Percentiles rank a stretch among this genome's conserved stretches.
Conservation (phyloP, 345 rosid genomes). For the Pseudoturritis turrita region DNA sequence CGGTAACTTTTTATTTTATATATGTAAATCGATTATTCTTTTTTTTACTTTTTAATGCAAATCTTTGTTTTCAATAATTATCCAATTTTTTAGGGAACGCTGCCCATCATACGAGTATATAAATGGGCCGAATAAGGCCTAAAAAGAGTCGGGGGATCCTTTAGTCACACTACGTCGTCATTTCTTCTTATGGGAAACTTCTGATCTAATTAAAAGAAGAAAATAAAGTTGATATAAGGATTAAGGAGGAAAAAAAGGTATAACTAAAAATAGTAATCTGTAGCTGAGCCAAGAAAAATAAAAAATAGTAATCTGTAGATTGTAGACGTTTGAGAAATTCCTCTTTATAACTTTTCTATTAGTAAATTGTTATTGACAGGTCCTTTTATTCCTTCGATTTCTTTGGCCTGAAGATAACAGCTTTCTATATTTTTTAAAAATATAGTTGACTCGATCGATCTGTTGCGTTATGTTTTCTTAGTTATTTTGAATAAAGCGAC, state of each 20-base stretch:
- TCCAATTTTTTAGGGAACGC: neutral
- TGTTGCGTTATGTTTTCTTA: slow-evolving; percentile 6
- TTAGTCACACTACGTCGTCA: neutral
- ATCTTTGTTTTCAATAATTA: no score
- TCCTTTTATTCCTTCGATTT: slow-evolving; percentile 28
- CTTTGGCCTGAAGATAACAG: slow-evolving; percentile 32
- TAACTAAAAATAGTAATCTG: neutral
- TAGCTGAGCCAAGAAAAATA: no score
- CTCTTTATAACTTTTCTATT: neutral
- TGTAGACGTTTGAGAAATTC: neutral
- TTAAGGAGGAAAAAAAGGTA: neutral
- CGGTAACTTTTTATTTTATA: no score
- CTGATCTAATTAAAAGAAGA: no score
- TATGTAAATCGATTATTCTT: no score
- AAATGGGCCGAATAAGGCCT: neutral
- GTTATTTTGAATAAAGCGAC: slow-evolving; percentile 19
- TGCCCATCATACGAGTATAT: neutral
- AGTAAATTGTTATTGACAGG: neutral
- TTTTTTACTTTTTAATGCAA: no score
- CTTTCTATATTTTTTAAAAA: neutral
- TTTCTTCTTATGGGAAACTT: no score
- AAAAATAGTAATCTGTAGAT: neutral
- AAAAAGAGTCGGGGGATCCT: neutral
- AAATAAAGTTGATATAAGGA: no score
- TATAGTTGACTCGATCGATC: slow-evolving; percentile 27